Evolutionary conservation across 2,329 filamentous ascomycete species (phyloP).

Genomic region (Alternaria metachromatica): DNA sequence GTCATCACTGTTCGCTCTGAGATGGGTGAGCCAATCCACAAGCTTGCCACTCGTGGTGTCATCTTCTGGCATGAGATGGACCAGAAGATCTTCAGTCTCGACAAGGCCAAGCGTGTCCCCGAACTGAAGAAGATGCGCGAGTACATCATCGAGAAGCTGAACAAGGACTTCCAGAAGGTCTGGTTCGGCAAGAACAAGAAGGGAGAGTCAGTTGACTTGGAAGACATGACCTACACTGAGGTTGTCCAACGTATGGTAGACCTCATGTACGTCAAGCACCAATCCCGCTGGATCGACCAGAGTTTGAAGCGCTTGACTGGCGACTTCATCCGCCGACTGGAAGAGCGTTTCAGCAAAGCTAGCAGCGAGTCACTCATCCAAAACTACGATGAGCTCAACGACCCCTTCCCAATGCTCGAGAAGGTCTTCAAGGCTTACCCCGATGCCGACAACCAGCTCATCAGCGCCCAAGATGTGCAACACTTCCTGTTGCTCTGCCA

Average conservation of each 20-base stretch:
- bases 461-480: slow-evolving; percentile 98
- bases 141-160: slow-evolving; percentile 56
- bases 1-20: slow-evolving; percentile 96
- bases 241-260: slow-evolving; percentile 55
- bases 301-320: slow-evolving; percentile 84
- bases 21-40: slow-evolving; percentile 99
- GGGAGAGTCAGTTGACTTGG: slow-evolving; percentile 54
- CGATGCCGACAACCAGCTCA: slow-evolving; percentile 86
- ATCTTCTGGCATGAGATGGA: slow-evolving; percentile 99
- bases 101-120: slow-evolving; percentile 71
- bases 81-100: slow-evolving; percentile 93
- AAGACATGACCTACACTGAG: slow-evolving; percentile 58
- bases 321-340: slow-evolving; percentile 95
- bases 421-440: slow-evolving; percentile 83
- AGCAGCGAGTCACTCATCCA: slow-evolving; percentile 84
- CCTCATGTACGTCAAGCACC: slow-evolving; percentile 56
- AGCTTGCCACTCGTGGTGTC: slow-evolving; percentile 95
- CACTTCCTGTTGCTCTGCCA: slow-evolving; percentile 94
- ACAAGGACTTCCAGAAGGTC: slow-evolving; percentile 58
- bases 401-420: slow-evolving; percentile 79
- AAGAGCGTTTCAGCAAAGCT: slow-evolving; percentile 89
- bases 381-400: slow-evolving; percentile 84
- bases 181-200: slow-evolving; percentile 56
- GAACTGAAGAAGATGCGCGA: slow-evolving; percentile 54
- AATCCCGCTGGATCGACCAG: slow-evolving; percentile 58